Base-by-base conservation (phyloP, 805 yeast genomes). In the Ogataea methylovora region DNA sequence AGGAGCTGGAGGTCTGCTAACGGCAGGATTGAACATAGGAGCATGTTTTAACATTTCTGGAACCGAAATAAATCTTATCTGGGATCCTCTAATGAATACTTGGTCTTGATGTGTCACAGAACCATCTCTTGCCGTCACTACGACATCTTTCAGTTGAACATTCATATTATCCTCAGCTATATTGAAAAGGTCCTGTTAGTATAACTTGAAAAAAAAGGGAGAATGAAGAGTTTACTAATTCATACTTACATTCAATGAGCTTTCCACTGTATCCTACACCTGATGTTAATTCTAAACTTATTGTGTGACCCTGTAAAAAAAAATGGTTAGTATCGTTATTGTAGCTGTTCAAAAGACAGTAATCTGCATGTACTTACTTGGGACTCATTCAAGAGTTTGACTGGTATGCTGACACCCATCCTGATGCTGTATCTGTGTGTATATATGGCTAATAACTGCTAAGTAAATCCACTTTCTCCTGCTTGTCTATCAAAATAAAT, bases 231-330 rank as follows among this genome's bases (percentile, higher is more conserved):
- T n/a, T n/a, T n/a, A n/a, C n/a, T n/a, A n/a, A n/a, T n/a, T n/a
- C n/a, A n/a, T n/a, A n/a, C n/a, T n/a, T 35, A 56, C 81, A 79
- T 50, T 83, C 95, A 4, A 81, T 54, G 30, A 90, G 69, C 52
- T 82, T 86, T 2, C 98, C 98, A 24, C 94, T 68, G 52, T 90
- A 90, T 0, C 83, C 74, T 42, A 83, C 88, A 2, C 97, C 97
- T 1, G 87, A 77, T 18, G 74, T 73, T 34, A 90, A 71, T 55
- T 90, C 98, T 13, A 90, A 55, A 1, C 94, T 76, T 8, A 90
- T 78, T 3, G 77, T 63, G 52, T 90, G 97, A 31, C 97, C 96
- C 66, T 80, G 70, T 1, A n/a, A n/a, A n/a, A n/a, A n/a, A n/a
- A 29, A 19, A 13, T 13, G 4, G n/a, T 8, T 3, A 21, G 10